Evolutionary conservation across 1,284 basidiomycete genomes (phyloP).

Genomic region (Ceratobasidium sp.): DNA sequence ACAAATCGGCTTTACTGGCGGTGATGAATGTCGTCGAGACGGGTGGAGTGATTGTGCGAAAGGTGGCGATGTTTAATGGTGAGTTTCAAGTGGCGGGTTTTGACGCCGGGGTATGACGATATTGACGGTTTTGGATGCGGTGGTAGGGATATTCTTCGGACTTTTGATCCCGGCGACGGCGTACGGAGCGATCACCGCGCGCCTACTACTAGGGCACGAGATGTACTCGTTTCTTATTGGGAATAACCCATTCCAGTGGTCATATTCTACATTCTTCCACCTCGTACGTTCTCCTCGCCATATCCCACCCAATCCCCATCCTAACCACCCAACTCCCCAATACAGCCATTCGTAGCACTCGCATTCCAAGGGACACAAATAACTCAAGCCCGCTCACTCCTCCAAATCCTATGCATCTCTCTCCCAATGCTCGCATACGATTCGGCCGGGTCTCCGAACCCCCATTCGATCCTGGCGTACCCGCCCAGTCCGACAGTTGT

Average conservation of each 20-base stretch:
- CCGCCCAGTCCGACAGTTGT: conserved; percentile 40
- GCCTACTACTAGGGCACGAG: conserved; percentile 30
- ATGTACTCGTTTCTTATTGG: conserved; percentile 41
- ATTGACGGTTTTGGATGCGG: not conserved
- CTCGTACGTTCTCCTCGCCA: conserved; percentile 3
- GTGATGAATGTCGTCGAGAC: conserved; percentile 36
- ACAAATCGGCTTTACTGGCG: conserved; percentile 17
- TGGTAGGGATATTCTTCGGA: conserved; percentile 41
- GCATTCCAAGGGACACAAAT: conserved; percentile 43
- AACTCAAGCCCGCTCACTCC: conserved; percentile 36
- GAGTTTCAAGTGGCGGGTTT: not conserved
- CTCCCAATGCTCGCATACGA: conserved; percentile 46
- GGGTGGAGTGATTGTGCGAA: conserved; percentile 29
- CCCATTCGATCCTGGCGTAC: conserved; percentile 27
- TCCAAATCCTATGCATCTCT: conserved; percentile 43
- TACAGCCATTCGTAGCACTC: conserved; percentile 40
- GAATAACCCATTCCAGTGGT: conserved; percentile 44
- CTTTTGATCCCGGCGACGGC: conserved; percentile 37
- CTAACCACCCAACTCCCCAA: no score
- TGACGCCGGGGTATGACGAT: not conserved
- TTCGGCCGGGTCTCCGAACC: conserved; percentile 36
- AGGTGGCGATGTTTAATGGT: conserved; percentile 45
- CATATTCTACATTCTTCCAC: conserved; percentile 35
- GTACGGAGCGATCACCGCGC: conserved; percentile 39
- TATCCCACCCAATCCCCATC: not conserved